Evolutionary conservation across 208 protist genomes (phyloP), one percentile per base, ranked within the genome.

Genomic region (Porcisia hertigi): DNA sequence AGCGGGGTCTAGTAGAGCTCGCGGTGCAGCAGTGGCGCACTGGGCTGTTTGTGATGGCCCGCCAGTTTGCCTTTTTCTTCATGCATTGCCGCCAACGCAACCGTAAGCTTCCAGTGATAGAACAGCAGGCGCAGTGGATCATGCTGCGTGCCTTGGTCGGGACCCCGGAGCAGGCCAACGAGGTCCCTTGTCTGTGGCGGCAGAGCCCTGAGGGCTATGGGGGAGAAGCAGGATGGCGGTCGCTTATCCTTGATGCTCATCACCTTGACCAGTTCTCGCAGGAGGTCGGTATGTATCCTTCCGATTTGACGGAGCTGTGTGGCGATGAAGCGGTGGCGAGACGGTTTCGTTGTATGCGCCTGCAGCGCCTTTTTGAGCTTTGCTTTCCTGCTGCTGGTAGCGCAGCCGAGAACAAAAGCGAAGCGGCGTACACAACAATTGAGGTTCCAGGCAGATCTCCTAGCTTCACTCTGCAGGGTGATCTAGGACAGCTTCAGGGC

Each of bases 231-330:
- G 30, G 39, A n/a, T 75, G 73, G 73, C 55, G 75, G 9, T 49
- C 77, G 54, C 74, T 91, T 43, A 73, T 80, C 18, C 75, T 87
- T 12, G 65, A 70, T 67, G 74, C 67, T 30, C 69, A 45, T 7
- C 64, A 81, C 23, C 58, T 81, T 49, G 73, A 80, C 5, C 41
- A 70, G 5, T 80, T 83, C 20, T 60, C 49, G 45, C 20, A 36
- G 23, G 73, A 79, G 14, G 73, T 87, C n/a, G 39, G 39, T 20
- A 52, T 45, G n/a, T 73, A 69, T 34, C 58, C 82, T 1, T 69
- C 78, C 3, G 77, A 83, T 36, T 41, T 91, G 62, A 71, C 84
- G 67, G 84, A 87, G 75, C 70, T 91, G 34, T 82, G 87, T 58
- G 81, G 79, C 0, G 84, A 88, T 63, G 52, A 60, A 34, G 36